phyloP scores from a whole-genome alignment of 2,329 filamentous ascomycete species.

The Clonostachys sp. region DNA sequence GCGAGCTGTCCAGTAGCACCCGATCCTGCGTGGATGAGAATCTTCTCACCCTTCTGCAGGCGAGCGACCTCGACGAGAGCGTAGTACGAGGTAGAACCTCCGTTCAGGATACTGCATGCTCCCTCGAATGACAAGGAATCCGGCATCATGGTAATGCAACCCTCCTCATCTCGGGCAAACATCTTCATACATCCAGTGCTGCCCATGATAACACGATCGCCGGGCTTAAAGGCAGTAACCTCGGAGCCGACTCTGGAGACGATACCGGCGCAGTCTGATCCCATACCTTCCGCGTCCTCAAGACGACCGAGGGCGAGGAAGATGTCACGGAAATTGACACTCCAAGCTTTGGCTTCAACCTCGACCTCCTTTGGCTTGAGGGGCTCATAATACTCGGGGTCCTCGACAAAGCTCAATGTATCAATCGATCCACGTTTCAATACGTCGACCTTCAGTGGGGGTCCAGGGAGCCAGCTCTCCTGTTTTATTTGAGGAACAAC shows the following conservation, averaged over 20 bases:
- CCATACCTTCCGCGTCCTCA: conserved; percentile 8
- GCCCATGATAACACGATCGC: conserved; percentile 10
- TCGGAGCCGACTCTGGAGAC: conserved; percentile 11
- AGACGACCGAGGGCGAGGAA: conserved; percentile 5
- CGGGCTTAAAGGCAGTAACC: conserved; percentile 3
- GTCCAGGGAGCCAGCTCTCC: background rate
- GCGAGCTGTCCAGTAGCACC: conserved; percentile 28
- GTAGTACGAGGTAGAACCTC: conserved; percentile 1
- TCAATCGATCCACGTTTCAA: conserved; percentile 13
- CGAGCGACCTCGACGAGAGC: background rate
- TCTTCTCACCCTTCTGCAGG: background rate
- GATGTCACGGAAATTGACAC: conserved; percentile 11
- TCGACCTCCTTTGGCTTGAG: conserved; percentile 26
- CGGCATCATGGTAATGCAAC: conserved; percentile 4
- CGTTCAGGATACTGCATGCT: conserved; percentile 10
- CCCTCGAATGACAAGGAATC: conserved; percentile 10
- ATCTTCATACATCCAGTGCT: conserved; percentile 12
- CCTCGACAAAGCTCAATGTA: conserved; percentile 7
- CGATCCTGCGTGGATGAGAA: conserved; percentile 26
- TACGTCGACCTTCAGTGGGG: background rate
- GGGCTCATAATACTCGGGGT: conserved; percentile 13
- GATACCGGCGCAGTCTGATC: conserved; percentile 10
- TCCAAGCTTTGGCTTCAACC: conserved; percentile 12
- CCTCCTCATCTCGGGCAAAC: conserved; percentile 9
- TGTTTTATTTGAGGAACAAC: background rate